Evolutionary conservation across 768 basidiomycete genomes (phyloP).

Genomic region (Pulveroboletus frians): DNA sequence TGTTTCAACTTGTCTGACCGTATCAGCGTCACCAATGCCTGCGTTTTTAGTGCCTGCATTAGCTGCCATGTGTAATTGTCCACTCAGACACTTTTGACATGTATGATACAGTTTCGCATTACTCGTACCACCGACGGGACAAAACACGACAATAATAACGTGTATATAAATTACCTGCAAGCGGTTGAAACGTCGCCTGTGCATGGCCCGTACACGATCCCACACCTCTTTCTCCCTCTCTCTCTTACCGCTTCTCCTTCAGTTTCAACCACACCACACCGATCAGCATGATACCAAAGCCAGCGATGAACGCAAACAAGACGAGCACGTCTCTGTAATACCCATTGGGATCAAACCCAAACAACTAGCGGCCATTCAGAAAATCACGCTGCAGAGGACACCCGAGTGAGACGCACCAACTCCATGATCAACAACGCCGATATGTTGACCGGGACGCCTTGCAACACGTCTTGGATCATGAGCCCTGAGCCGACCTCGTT

Average conservation of each 20-base stretch:
- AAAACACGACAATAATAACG: too few species aligned
- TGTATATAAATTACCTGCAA: background rate
- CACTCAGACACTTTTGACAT: background rate
- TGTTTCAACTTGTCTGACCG: too few species aligned
- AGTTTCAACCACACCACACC: slow-evolving; percentile 73
- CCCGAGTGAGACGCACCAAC: slow-evolving; percentile 43
- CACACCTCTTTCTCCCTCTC: background rate
- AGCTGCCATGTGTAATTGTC: background rate
- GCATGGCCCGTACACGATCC: background rate
- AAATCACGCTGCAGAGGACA: background rate
- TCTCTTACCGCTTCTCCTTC: slow-evolving; percentile 59
- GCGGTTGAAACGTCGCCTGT: background rate
- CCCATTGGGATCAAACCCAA: slow-evolving; percentile 75
- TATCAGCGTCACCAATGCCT: too few species aligned
- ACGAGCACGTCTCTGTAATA: slow-evolving; percentile 91
- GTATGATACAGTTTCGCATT: background rate
- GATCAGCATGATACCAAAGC: slow-evolving; percentile 70
- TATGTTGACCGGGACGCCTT: slow-evolving; percentile 77
- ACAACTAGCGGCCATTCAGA: slow-evolving; percentile 45
- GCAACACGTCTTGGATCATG: slow-evolving; percentile 71
- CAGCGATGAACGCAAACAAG: slow-evolving; percentile 79
- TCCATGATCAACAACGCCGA: slow-evolving; percentile 86
- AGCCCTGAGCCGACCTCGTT: slow-evolving; percentile 91
- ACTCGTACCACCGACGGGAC: too few species aligned
- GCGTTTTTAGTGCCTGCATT: too few species aligned